Conservation (phyloP, 805 yeast species). For the Brettanomyces sp. region DNA sequence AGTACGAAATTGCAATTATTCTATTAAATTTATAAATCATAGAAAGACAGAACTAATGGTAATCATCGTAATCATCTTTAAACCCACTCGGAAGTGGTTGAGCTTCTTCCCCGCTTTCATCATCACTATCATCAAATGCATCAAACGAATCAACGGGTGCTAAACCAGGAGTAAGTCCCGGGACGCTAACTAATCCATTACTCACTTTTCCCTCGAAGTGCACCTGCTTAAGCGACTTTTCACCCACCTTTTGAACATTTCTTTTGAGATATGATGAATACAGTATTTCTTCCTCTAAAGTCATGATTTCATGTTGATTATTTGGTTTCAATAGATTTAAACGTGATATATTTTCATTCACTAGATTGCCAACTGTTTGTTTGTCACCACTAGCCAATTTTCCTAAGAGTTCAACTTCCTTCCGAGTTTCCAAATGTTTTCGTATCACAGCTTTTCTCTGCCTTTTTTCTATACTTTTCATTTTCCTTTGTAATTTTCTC, state of each 20-base stretch:
- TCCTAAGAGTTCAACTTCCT: constrained; percentile 14
- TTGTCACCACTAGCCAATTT: constrained; percentile 16
- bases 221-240: not conserved
- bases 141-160: constrained; percentile 70
- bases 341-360: constrained; percentile 30
- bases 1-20: not conserved
- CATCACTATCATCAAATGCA: constrained; percentile 27
- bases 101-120: constrained; percentile 8
- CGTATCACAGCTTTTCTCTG: constrained; percentile 9
- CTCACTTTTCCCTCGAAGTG: constrained; percentile 32
- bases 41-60: constrained; percentile 8
- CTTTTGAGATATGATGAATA: constrained; percentile 32
- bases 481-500: constrained; percentile 8
- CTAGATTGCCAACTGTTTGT: constrained; percentile 28
- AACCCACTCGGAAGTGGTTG: constrained; percentile 2
- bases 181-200: constrained; percentile 34
- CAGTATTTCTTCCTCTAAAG: constrained; percentile 34
- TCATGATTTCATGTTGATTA: constrained; percentile 31
- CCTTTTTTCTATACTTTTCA: constrained; percentile 13
- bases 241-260: constrained; percentile 23
- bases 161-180: constrained; percentile 77
- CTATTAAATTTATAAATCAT: no score
- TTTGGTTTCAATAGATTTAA: constrained; percentile 24
- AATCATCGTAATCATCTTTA: constrained; percentile 24
- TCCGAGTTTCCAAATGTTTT: constrained; percentile 6